Percentiles rank a stretch among this genome's conserved stretches.
phyloP scores from a whole-genome alignment of 345 rosid genomes.

The Toxicodendron radicans region DNA sequence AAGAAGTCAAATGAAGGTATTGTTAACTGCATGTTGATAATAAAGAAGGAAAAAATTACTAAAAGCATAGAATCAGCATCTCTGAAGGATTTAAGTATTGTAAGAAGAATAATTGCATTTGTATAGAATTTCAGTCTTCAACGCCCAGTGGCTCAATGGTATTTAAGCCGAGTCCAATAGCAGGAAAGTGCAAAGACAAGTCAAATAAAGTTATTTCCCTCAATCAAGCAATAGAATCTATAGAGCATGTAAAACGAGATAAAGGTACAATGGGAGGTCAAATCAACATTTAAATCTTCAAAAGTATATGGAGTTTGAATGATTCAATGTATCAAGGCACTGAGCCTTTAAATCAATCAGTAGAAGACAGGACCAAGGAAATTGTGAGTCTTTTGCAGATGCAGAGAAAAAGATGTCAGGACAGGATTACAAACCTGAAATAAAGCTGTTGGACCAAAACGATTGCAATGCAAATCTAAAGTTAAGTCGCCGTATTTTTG shows the following conservation, averaged over 20 bases:
- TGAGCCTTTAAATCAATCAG: constrained; percentile 1
- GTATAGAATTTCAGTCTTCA: neutral
- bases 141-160: neutral
- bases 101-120: neutral
- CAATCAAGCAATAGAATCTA: neutral
- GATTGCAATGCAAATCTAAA: constrained; percentile 95
- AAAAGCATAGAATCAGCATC: neutral
- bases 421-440: constrained; percentile 63
- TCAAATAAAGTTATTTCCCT: neutral
- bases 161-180: neutral
- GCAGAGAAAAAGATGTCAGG: neutral
- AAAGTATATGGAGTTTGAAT: neutral
- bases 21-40: neutral
- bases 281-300: neutral
- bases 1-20: constrained; percentile 14
- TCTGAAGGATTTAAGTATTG: neutral
- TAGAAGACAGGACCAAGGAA: constrained; percentile 9
- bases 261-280: neutral
- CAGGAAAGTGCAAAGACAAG: neutral
- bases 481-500: constrained; percentile 78
- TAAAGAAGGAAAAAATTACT: constrained; percentile 2
- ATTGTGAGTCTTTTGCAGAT: neutral
- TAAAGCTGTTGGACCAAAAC: constrained; percentile 89
- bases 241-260: neutral
- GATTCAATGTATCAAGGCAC: neutral